These are phyloP conservation scores for Trichaptum fuscoviolaceum DNA, from an alignment of 768 basidiomycete genomes.

Conservation along the genomic window DNA sequence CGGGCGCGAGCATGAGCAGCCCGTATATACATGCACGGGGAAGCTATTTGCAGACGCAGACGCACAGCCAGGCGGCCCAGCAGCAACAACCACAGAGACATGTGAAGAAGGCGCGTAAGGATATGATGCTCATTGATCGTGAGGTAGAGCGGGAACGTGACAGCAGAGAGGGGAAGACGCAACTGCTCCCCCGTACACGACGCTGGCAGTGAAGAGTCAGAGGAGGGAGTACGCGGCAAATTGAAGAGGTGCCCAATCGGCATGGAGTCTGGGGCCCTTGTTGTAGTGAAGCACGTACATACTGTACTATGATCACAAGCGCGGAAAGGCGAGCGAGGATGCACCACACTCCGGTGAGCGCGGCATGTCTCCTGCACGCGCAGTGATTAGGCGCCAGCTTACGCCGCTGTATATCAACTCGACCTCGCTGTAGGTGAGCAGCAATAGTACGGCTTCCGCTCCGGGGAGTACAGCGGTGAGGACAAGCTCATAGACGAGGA, in stretches of 20 bases:
- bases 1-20: neutral
- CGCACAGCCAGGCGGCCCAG: constrained; percentile 8
- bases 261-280: neutral
- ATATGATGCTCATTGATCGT: constrained; percentile 16
- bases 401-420: neutral
- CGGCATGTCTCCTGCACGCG: constrained; percentile 12
- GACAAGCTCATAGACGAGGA: constrained; percentile 21
- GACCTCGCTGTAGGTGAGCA: constrained; percentile 12
- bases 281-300: neutral
- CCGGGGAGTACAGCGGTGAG: neutral
- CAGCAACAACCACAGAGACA: constrained; percentile 22
- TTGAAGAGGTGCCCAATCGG: neutral
- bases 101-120: constrained; percentile 15
- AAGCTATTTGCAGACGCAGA: constrained; percentile 19
- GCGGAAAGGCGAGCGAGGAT: neutral
- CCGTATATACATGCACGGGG: constrained; percentile 1
- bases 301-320: too few relatives aligned
- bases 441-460: constrained; percentile 4
- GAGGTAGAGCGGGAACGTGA: constrained; percentile 25
- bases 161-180: constrained; percentile 3
- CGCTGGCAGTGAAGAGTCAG: constrained; percentile 15
- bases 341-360: neutral
- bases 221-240: constrained; percentile 3
- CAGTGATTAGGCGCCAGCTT: neutral
- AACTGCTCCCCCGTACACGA: constrained; percentile 10